These are phyloP conservation scores for Lyophyllum atratum DNA, from an alignment of 768 basidiomycete genomes.

Conservation along the genomic window DNA sequence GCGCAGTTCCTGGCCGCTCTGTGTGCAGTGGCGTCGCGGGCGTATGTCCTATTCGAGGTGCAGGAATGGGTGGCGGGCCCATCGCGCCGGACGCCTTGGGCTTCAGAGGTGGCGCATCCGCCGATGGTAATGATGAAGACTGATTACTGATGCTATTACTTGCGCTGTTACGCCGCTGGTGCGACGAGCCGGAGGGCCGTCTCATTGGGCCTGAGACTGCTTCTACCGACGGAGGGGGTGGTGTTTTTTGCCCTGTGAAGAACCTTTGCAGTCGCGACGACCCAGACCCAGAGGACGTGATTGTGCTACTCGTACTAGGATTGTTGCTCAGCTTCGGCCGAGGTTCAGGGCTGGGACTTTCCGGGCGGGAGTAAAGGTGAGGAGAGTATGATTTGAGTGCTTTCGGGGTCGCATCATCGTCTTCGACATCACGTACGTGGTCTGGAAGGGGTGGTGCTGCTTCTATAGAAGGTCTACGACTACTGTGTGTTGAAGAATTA, in stretches of 20 bases:
- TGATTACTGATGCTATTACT: conserved; percentile 14
- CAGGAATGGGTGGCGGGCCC: conserved; percentile 14
- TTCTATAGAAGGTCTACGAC: conserved; percentile 25
- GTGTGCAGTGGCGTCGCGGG: conserved; percentile 30
- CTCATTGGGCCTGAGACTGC: conserved; percentile 20
- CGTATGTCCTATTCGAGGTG: conserved; percentile 33
- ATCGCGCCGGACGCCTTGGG: conserved; percentile 5
- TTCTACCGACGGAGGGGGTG: conserved; percentile 14
- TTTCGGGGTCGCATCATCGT: conserved; percentile 28
- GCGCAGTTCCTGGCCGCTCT: not conserved
- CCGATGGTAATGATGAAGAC: conserved; percentile 7
- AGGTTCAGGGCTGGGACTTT: conserved; percentile 32
- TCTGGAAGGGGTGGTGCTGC: conserved; percentile 15
- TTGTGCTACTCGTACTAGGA: conserved; percentile 24
- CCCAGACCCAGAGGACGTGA: conserved; percentile 27
- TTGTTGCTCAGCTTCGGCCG: conserved; percentile 17
- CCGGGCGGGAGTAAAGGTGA: conserved; percentile 23
- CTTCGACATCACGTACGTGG: conserved; percentile 18
- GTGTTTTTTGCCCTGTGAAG: conserved; percentile 18
- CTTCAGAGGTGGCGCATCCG: conserved; percentile 7
- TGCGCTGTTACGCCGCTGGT: conserved; percentile 17
- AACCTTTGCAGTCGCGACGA: conserved; percentile 20
- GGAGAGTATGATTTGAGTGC: conserved; percentile 26
- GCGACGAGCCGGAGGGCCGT: conserved; percentile 13
- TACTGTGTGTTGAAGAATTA: conserved; percentile 34